Conservation (phyloP, 805 yeast species). For the Kodamaea leandrae region DNA sequence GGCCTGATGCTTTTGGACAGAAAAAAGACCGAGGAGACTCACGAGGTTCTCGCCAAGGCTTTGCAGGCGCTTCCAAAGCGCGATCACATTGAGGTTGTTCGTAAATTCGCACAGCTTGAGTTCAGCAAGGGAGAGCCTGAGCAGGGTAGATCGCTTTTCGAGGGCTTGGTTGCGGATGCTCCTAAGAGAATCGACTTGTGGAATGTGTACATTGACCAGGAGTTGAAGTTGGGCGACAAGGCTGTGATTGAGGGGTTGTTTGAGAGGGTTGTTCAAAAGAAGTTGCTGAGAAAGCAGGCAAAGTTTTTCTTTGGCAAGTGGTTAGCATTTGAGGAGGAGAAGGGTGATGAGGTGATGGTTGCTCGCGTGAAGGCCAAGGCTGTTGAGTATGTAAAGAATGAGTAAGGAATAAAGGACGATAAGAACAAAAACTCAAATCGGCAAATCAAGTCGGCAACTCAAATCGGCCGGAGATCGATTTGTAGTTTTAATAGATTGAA, state of each 20-base stretch:
- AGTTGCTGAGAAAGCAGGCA: slow-evolving; percentile 83
- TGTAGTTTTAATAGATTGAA: too few species aligned
- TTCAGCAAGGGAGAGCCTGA: slow-evolving; percentile 85
- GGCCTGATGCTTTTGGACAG: slow-evolving; percentile 72
- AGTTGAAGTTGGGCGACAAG: slow-evolving; percentile 68
- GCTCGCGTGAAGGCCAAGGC: slow-evolving; percentile 92
- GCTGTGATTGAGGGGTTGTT: slow-evolving; percentile 72
- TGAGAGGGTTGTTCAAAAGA: slow-evolving; percentile 70
- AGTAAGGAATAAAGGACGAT: slow-evolving; percentile 8
- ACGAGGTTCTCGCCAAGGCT: slow-evolving; percentile 70
- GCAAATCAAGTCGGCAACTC: neutral
- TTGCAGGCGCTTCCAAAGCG: slow-evolving; percentile 68
- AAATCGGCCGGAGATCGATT: too few species aligned
- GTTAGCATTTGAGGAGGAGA: slow-evolving; percentile 74
- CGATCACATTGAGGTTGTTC: slow-evolving; percentile 74
- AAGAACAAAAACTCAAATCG: neutral
- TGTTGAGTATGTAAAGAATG: slow-evolving; percentile 59
- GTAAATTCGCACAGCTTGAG: slow-evolving; percentile 87
- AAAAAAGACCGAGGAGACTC: slow-evolving; percentile 57
- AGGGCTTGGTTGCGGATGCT: slow-evolving; percentile 84
- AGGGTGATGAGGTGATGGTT: slow-evolving; percentile 63
- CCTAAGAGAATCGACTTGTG: slow-evolving; percentile 91
- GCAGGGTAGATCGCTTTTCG: slow-evolving; percentile 91
- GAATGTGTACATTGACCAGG: slow-evolving; percentile 95
- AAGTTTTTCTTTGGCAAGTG: slow-evolving; percentile 93